Conservation (phyloP, 2,329 filamentous ascomycete species). For the Verticillium dahliae region DNA sequence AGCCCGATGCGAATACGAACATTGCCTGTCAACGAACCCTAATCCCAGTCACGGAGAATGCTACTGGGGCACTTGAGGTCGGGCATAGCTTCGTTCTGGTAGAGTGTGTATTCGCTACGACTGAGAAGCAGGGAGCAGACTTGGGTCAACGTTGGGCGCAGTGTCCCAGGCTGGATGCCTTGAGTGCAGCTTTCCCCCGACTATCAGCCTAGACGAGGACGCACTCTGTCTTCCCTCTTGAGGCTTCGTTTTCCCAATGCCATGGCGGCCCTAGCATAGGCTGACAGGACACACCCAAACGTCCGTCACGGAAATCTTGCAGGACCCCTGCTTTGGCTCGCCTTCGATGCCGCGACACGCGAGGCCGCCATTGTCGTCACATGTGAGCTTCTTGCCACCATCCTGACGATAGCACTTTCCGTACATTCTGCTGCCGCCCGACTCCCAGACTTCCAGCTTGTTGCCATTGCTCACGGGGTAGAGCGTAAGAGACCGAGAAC, state of each 20-base stretch:
- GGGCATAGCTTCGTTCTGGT: background rate
- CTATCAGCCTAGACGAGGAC: too few species aligned
- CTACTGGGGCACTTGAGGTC: background rate
- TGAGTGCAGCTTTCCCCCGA: too few species aligned
- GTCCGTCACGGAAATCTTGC: background rate
- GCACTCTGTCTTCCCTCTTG: too few species aligned
- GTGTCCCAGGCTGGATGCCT: background rate
- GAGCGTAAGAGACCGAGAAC: background rate
- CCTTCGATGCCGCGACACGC: background rate
- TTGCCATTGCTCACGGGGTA: constrained; percentile 1
- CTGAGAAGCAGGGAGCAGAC: background rate
- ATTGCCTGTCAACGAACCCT: constrained; percentile 14
- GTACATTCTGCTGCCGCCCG: background rate
- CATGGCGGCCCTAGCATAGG: too few species aligned
- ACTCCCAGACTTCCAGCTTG: background rate
- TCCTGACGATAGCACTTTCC: constrained; percentile 1
- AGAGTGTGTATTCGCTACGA: background rate
- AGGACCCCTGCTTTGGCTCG: background rate
- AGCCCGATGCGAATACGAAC: constrained; percentile 20
- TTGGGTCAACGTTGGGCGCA: background rate
- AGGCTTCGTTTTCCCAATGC: too few species aligned
- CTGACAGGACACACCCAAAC: too few species aligned
- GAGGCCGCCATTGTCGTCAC: background rate
- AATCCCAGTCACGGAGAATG: constrained; percentile 8
- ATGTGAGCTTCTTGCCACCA: background rate